Evolutionary conservation across 805 yeast species (phyloP), one percentile per base, ranked within the genome.

Genomic region (Zygotorulaspora chibaensis): DNA sequence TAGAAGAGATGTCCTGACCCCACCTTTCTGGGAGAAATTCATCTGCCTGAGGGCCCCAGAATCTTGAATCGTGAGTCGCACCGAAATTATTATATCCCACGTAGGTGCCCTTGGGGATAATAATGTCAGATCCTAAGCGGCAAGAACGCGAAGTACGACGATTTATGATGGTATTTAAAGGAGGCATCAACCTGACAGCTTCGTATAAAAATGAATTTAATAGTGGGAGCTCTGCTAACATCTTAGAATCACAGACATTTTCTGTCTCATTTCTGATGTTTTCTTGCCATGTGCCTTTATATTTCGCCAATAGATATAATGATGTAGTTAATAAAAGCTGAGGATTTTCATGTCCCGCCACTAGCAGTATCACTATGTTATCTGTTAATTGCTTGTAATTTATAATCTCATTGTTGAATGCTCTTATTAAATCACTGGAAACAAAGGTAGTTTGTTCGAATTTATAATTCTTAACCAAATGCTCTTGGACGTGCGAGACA

Each of bases 281-380:
- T 2, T 58, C 47, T 59, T 84, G 90, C 51, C 76, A 69, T 0
- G 51, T 40, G 1, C 61, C 41, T 12, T 15, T 62, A 51, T 71
- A 42, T 47, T 77, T 79, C 1, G 75, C 77, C 23, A 79, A 52
- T 11, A 75, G 50, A 46, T 71, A 79, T 1, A 79, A 51, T 5
- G 74, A 54, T 0, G 81, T 74, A 0, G 75, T 69, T 48, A 79
- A 53, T 9, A 79, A 59, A 18, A 80, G 55, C 48, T 77, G 79
- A 0, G 84, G 84, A 49, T 80, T 80, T 52, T 80, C 84, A 58
- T 80, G 84, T 0, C 84, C 84, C 0, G 84, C 84, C 37, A 80
- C 75, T 54, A 79, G 59, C 3, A 77, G 65, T 13, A 80, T 79
- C 8, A 77, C 73, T 13, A 77, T 67, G 57, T 80, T 80, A 54